Base-by-base conservation (phyloP, 306 rosid genomes). In the Lathyrus oleraceus region DNA sequence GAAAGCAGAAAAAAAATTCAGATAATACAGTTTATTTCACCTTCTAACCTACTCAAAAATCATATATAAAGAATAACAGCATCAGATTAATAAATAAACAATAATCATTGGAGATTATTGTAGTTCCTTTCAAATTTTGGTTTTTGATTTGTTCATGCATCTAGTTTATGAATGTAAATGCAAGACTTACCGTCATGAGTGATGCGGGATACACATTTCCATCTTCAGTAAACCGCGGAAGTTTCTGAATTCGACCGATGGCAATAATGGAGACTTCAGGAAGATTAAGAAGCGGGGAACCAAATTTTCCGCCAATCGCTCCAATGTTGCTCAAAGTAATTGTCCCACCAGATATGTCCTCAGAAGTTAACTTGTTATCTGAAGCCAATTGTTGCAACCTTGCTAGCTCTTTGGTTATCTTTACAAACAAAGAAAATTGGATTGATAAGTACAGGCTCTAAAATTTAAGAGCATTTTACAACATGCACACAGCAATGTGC, bases 261-360 rank as follows among this genome's bases (percentile, higher is more conserved):
- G 97, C 99, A 42, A 94, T 94, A 70, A 94, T 91, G 63, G 92
- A 70, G 15, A 91, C 97, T 86, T 91, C 92, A 0, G 99, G 99
- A 52, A 94, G 87, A 86, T 88, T 91, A 79, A 94, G 87, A 20
- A 91, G 88, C 62, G 99, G 99, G 15, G 99, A 88, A 44, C 99
- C 99, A 65, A 76, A 91, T 76, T 89, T 89, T 23, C 97, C 99
- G 73, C 99, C 99, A 69, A 94, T 94, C 61, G 97, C 88, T 69
- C 99, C 97, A 39, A 94, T 81, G 62, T 89, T 94, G 82, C 97
- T 94, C 73, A 94, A 75, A 60, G 99, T 94, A 56, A 83, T 89
- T 53, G 99, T 88, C 38, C 99, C 97, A 6, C 86, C 96, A 38
- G 77, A 71, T 82, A 91, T 82, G 69, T 94, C 96, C 77, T 27